phyloP scores from a whole-genome alignment of 1,139 yeast genomes.

The Blastobotrys serpentis region DNA sequence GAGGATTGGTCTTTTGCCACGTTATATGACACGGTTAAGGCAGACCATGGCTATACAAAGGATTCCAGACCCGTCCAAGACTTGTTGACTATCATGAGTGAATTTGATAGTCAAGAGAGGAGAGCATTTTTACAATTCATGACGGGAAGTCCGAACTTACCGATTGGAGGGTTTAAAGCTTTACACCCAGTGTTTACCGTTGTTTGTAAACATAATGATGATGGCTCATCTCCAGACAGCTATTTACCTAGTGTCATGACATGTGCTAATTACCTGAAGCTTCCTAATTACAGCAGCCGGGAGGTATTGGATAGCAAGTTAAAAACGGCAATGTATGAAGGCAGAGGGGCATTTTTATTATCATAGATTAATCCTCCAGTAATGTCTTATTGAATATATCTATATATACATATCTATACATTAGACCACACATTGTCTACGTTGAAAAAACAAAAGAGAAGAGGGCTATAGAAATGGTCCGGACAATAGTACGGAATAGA shows the following conservation, averaged over 20 bases:
- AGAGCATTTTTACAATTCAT: slow-evolving; percentile 79
- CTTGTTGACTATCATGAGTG: slow-evolving; percentile 58
- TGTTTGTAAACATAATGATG: slow-evolving; percentile 73
- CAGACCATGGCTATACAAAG: slow-evolving; percentile 86
- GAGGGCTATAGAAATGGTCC: not conserved
- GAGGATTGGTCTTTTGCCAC: slow-evolving; percentile 82
- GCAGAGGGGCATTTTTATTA: slow-evolving; percentile 82
- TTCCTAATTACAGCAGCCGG: slow-evolving; percentile 74
- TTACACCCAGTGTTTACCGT: slow-evolving; percentile 83
- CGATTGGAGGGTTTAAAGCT: slow-evolving; percentile 90
- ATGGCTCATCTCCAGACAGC: slow-evolving; percentile 62
- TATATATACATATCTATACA: too few species aligned
- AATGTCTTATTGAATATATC: slow-evolving; percentile 3
- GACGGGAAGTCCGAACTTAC: slow-evolving; percentile 91
- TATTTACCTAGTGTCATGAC: slow-evolving; percentile 98
- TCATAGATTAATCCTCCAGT: slow-evolving; percentile 40
- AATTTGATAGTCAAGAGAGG: slow-evolving; percentile 54
- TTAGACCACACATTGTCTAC: too few species aligned
- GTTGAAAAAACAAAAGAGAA: not conserved
- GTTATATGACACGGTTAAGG: slow-evolving; percentile 59
- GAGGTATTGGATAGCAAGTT: slow-evolving; percentile 59
- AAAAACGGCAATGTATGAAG: slow-evolving; percentile 75
- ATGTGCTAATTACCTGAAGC: slow-evolving; percentile 88
- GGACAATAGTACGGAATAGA: not conserved
- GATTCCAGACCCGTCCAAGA: slow-evolving; percentile 65